Base-by-base conservation (phyloP, 75 land plant genomes). In the Picea glauca region DNA sequence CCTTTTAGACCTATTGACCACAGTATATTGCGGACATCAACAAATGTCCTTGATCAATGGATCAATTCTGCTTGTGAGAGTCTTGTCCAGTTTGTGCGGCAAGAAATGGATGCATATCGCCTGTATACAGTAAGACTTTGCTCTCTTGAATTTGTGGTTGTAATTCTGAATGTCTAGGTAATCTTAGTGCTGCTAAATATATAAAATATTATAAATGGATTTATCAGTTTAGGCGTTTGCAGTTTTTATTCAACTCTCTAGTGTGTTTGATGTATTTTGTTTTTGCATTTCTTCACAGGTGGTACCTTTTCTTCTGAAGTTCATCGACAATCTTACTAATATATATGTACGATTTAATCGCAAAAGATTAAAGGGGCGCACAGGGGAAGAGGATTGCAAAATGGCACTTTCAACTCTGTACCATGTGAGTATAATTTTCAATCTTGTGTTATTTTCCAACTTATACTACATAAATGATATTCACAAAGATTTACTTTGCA, bases 331-430 rank as follows among this genome's bases (percentile, higher is more conserved):
- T 80, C 86, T 98, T 33, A 98, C 99, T 62, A 98, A 98, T 79
- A 87, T 95, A n/a, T 98, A 95, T 87, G 99, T 98, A 1, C 90
- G 99, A 17, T 98, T 98, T 72, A 98, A 98, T 60, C 98, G 99
- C 5, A 98, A 93, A 81, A 90, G 99, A 75, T 83, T 98, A 32
- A 98, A 98, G 86, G 99, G 99, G 3, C 89, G 99, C 8, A 93
- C 99, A 57, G 99, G 93, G 59, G 98, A 95, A 76, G 85, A 89
- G 5, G 99, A 98, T 77, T 96, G 96, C 84, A 82, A 90, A 68
- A 86, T 88, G 3, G 92, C 99, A 26, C 83, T 98, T 58, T 98
- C 99, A 32, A 95, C 94, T 21, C 91, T 98, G 50, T 98, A 90
- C 81, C 79, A 90, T 88, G 99, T 98, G 82, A 65, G 93, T 32